phyloP scores from a whole-genome alignment of 352 stramenopile genomes.

The Pythium insidiosum region DNA sequence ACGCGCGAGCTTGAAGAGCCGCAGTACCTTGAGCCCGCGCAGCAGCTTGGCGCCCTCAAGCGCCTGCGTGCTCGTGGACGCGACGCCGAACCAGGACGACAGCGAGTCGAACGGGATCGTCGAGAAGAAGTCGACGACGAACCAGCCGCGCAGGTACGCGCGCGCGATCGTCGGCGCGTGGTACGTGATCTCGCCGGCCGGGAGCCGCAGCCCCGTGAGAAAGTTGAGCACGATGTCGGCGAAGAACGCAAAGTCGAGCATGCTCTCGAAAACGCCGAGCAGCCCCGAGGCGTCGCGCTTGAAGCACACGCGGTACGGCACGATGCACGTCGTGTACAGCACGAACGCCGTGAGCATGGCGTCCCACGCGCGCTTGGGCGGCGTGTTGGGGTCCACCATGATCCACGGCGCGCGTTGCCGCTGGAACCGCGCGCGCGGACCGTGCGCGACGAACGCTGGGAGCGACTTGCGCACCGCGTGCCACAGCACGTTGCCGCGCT shows the following conservation, averaged over 20 bases:
- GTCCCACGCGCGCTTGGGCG: constrained; percentile 57
- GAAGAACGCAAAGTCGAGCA: constrained; percentile 60
- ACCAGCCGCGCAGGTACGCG: constrained; percentile 74
- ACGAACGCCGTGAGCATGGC: constrained; percentile 52
- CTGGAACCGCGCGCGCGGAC: constrained; percentile 19
- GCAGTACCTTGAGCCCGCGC: constrained; percentile 74
- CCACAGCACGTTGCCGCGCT: constrained; percentile 43
- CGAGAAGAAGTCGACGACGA: constrained; percentile 78
- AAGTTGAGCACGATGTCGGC: constrained; percentile 80
- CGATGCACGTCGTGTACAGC: constrained; percentile 66
- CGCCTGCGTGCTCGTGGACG: constrained; percentile 13
- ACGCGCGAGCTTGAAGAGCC: constrained; percentile 86
- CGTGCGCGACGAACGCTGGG: constrained; percentile 30
- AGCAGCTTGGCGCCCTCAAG: constrained; percentile 70
- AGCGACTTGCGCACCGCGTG: constrained; percentile 40
- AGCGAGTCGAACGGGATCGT: constrained; percentile 70
- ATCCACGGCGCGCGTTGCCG: constrained; percentile 24
- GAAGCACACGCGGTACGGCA: constrained; percentile 78
- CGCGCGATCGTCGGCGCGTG: constrained; percentile 30
- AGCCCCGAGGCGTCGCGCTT: constrained; percentile 39
- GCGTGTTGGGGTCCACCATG: constrained; percentile 59
- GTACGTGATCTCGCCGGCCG: constrained; percentile 58
- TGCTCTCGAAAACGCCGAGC: constrained; percentile 39
- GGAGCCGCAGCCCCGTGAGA: constrained; percentile 56
- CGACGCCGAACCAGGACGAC: constrained; percentile 23